These are phyloP conservation scores for Botrytis sinoallii DNA, from an alignment of 2,329 filamentous ascomycete species.

Conservation along the genomic window DNA sequence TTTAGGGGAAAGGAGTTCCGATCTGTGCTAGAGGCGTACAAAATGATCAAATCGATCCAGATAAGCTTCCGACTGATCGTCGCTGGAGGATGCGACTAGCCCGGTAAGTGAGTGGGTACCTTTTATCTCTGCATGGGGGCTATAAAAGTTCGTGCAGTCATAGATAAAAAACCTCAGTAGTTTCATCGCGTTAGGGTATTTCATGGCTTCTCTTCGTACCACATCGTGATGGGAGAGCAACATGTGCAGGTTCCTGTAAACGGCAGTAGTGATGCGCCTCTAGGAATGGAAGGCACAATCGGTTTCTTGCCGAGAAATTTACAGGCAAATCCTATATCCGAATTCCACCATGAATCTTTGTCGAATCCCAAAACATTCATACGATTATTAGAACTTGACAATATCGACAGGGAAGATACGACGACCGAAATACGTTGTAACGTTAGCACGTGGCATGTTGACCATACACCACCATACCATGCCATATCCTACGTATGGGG, in stretches of 20 bases:
- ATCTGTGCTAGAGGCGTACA: neutral
- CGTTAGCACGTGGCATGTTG: neutral
- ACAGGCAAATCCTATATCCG: neutral
- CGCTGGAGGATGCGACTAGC: neutral
- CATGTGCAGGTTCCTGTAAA: neutral
- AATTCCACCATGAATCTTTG: neutral
- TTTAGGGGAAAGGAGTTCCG: neutral
- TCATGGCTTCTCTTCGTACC: neutral
- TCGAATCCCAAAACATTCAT: neutral
- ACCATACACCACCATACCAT: neutral
- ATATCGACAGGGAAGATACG: neutral
- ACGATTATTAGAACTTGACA: neutral
- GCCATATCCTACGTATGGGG: neutral
- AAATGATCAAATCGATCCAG: neutral
- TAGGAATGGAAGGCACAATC: neutral
- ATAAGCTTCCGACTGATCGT: neutral
- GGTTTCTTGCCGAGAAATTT: neutral
- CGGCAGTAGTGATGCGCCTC: neutral
- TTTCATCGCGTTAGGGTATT: neutral
- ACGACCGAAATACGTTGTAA: neutral
- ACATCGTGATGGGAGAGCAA: neutral
- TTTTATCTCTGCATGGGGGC: neutral
- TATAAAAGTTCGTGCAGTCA: neutral
- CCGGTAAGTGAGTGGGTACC: neutral
- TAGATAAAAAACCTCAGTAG: neutral